Evolutionary conservation across 2,329 filamentous ascomycete genomes (phyloP), one percentile per base, ranked within the genome.

Genomic region (Stromatinia cepivora): DNA sequence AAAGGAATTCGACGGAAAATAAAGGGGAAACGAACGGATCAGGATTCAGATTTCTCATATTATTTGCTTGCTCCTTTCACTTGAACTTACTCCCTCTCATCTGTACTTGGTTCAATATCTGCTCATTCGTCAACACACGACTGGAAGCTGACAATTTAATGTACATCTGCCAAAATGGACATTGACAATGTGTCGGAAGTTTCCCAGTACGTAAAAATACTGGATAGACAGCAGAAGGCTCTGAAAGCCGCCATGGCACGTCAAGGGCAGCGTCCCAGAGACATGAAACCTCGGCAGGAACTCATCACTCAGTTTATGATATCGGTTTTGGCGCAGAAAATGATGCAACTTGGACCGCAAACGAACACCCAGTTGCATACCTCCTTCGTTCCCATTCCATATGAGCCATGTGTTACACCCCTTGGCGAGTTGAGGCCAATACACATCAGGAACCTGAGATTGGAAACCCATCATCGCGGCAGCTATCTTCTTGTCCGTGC

Each of bases 391-490:
- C 48, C 70, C 22, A 39, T 42, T 45, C 62, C 62, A 66, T 71
- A 71, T 53, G 17, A 31, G n/a, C 70, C 70, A 45, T 71, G 36
- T 28, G 25, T n/a, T 25, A 42, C 48, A 31, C 28, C 56, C 46
- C 48, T 71, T 39, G 15, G 42, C 13, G 15, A 70, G 17, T 69
- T 80, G 61, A 74, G 68, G 45, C 62, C 67, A 57, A 70, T 72
- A 36, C 22, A 46, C 10, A 71, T 74, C 34, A 74, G 72, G 42
- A 72, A 79, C 31, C 77, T 83, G 9, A 58, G 36, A 31, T 72
- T 81, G n/a, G 80, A 82, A 71, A 81, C 76, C 31, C 81, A 82
- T 71, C 81, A 83, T 73, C 76, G 80, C 9, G 81, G 78, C 0
- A 81, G 78, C 42, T 70, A 81, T 34, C 56, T 81, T 10, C 25